Percentiles rank a stretch among this genome's conserved stretches.
Evolutionary conservation across 2,329 filamentous ascomycete genomes (phyloP).

Genomic region (Fonsecaea multimorphosa): DNA sequence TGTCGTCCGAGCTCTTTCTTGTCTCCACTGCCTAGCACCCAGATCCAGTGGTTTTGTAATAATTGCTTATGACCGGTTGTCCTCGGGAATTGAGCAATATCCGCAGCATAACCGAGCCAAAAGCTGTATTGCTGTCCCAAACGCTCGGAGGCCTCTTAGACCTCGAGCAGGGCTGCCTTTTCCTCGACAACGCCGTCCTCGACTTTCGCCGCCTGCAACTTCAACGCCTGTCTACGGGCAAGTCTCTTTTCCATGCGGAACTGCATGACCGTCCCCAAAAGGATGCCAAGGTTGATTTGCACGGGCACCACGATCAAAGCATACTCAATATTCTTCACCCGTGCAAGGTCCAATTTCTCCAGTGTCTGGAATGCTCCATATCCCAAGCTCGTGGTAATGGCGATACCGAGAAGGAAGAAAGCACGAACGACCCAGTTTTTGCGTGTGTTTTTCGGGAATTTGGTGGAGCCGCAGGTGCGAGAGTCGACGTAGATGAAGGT

Average conservation of each 20-base stretch:
- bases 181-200: conserved; percentile 27
- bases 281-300: conserved; percentile 38
- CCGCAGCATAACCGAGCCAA: not conserved
- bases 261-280: conserved; percentile 36
- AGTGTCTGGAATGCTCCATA: conserved; percentile 36
- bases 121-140: not conserved
- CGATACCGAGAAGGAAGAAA: conserved; percentile 34
- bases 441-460: conserved; percentile 34
- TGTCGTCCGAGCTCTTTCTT: too few relatives aligned
- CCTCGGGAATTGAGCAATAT: not conserved
- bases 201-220: conserved; percentile 14
- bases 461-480: conserved; percentile 25
- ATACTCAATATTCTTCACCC: conserved; percentile 38
- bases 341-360: conserved; percentile 34
- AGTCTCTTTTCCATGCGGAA: conserved; percentile 38
- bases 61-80: not conserved
- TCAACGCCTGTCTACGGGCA: conserved; percentile 25
- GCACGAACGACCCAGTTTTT: conserved; percentile 38
- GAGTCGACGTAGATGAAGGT: conserved; percentile 38
- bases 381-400: conserved; percentile 30
- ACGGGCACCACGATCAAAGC: conserved; percentile 36
- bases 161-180: conserved; percentile 34
- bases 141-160: conserved; percentile 6
- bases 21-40: not conserved
- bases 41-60: not conserved